A percentile compares a stretch with the other conserved stretches of the same genome.
Conservation (phyloP, 2,329 filamentous ascomycete species). For the Cucurbitaria berberidis region DNA sequence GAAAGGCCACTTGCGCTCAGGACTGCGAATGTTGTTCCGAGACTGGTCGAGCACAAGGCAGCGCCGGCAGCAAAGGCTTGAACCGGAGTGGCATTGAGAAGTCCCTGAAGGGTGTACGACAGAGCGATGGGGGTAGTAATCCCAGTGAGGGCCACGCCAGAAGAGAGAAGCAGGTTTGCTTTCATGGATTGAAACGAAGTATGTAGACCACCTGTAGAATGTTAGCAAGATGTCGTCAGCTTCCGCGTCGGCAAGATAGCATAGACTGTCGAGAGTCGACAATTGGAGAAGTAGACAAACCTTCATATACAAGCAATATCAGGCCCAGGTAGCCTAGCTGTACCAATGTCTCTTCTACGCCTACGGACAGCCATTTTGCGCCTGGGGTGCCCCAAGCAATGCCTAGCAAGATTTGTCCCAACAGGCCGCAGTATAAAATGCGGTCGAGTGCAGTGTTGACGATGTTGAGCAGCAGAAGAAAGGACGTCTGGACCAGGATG, state of each 20-base stretch:
- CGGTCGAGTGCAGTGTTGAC: slow-evolving; percentile 64
- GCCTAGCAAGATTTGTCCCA: slow-evolving; percentile 75
- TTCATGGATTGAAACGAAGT: slow-evolving; percentile 62
- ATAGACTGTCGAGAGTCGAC: neutral
- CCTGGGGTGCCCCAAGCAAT: slow-evolving; percentile 74
- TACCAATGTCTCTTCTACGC: slow-evolving; percentile 62
- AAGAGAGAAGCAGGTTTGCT: slow-evolving; percentile 66
- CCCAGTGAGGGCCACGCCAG: slow-evolving; percentile 69
- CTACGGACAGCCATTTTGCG: slow-evolving; percentile 61
- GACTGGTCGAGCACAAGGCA: slow-evolving; percentile 73
- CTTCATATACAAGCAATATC: slow-evolving; percentile 75
- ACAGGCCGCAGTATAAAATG: slow-evolving; percentile 70
- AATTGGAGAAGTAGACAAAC: slow-evolving; percentile 37
- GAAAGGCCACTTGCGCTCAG: slow-evolving; percentile 65
- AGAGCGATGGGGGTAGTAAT: slow-evolving; percentile 68
- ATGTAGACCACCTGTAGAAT: slow-evolving; percentile 61
- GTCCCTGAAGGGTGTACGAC: slow-evolving; percentile 64
- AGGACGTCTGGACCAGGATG: slow-evolving; percentile 66
- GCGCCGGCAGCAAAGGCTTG: slow-evolving; percentile 77
- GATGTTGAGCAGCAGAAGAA: slow-evolving; percentile 68
- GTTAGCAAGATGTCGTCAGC: slow-evolving; percentile 8
- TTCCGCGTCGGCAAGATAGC: too few species aligned
- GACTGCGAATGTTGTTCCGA: slow-evolving; percentile 73
- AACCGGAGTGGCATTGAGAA: slow-evolving; percentile 59
- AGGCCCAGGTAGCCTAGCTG: slow-evolving; percentile 75